Conservation (phyloP, 176 grass and related monocot genomes). For the Pontederia paniculata region DNA sequence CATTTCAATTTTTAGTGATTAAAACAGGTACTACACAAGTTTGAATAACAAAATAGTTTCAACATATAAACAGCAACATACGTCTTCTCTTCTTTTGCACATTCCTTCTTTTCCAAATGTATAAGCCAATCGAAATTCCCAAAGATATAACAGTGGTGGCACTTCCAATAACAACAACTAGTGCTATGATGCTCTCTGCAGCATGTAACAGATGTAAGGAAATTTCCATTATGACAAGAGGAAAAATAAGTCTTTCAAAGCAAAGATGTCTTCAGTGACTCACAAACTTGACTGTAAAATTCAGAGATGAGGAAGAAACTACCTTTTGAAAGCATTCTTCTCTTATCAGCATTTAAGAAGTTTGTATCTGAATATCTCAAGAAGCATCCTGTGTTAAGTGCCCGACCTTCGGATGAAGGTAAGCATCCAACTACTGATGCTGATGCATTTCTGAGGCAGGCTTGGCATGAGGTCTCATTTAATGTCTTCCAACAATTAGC, state of each 20-base stretch:
- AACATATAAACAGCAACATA: no score
- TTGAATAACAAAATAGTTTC: no score
- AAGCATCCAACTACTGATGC: slow-evolving; percentile 11
- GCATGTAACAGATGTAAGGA: neutral
- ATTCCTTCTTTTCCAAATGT: slow-evolving; percentile 3
- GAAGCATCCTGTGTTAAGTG: slow-evolving; percentile 10
- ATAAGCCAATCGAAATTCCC: neutral
- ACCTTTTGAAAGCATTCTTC: neutral
- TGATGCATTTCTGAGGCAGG: slow-evolving; percentile 9
- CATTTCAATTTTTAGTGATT: neutral
- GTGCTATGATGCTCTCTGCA: slow-evolving; percentile 2
- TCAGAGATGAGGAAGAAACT: neutral
- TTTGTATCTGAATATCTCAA: slow-evolving; percentile 13
- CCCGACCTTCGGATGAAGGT: slow-evolving; percentile 7
- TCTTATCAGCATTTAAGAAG: slow-evolving; percentile 3
- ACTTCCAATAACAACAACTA: neutral
- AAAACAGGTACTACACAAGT: no score
- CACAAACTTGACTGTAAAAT: no score
- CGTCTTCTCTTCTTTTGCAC: slow-evolving; percentile 1
- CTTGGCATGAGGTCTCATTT: slow-evolving; percentile 6
- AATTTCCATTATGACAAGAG: neutral
- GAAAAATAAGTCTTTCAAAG: no score
- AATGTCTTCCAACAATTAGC: slow-evolving; percentile 8
- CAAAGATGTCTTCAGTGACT: no score
- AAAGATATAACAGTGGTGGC: neutral